Conservation (phyloP, 1,284 basidiomycete genomes). For the Bjerkandera adusta region DNA sequence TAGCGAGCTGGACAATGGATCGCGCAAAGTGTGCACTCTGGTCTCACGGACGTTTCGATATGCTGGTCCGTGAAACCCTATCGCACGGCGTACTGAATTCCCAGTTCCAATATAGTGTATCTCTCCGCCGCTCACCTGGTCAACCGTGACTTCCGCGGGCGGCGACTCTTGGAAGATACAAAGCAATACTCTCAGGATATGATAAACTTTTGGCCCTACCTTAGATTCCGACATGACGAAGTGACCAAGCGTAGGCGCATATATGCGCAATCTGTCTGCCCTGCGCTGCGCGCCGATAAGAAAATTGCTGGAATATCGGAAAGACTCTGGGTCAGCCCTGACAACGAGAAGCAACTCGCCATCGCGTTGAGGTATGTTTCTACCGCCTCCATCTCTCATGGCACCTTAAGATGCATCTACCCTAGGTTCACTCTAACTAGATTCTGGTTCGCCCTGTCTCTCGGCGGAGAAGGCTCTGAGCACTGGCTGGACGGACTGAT, state of each 20-base stretch:
- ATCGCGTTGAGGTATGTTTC: conserved; percentile 52
- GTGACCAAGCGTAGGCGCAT: conserved; percentile 29
- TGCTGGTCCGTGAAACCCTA: conserved; percentile 43
- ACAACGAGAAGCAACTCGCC: conserved; percentile 51
- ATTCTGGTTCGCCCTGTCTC: conserved; percentile 59
- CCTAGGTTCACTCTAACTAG: conserved; percentile 59
- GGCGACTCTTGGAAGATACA: conserved; percentile 41
- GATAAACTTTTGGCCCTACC: conserved; percentile 71
- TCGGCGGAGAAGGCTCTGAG: conserved; percentile 34
- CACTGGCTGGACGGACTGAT: conserved; percentile 37
- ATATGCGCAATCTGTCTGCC: conserved; percentile 52
- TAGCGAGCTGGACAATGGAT: conserved; percentile 40
- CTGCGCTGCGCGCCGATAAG: conserved; percentile 29
- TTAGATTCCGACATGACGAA: conserved; percentile 49
- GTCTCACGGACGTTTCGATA: conserved; percentile 65
- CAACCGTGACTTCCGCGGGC: conserved; percentile 42
- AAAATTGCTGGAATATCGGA: conserved; percentile 36
- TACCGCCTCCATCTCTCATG: conserved; percentile 3
- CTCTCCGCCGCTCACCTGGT: conserved; percentile 55
- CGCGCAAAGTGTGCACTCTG: conserved; percentile 41
- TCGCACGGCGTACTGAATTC: neutral
- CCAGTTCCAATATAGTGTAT: conserved; percentile 42
- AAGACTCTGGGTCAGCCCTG: conserved; percentile 58
- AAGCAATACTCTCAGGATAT: conserved; percentile 39
- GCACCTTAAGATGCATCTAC: neutral